A percentile compares a stretch with the other conserved stretches of the same genome.
Conservation (phyloP, 2,329 filamentous ascomycete species). For the Fusarium setosum region DNA sequence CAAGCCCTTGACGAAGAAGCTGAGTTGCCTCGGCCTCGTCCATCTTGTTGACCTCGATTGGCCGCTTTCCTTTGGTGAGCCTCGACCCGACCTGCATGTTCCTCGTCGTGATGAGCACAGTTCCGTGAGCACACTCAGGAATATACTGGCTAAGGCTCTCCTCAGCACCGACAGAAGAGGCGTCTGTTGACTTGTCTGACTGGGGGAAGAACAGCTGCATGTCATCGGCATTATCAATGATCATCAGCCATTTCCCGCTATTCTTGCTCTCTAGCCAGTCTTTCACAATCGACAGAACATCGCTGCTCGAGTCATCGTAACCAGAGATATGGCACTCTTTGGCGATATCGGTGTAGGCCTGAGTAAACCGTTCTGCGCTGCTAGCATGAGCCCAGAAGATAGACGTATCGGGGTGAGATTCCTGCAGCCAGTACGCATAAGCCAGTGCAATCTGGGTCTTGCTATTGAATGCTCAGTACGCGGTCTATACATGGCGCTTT, state of each 20-base stretch:
- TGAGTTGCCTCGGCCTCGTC: constrained; percentile 35
- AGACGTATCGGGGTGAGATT: constrained; percentile 17
- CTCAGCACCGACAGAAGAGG: accelerated
- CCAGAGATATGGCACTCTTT: constrained; percentile 41
- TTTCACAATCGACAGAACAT: constrained; percentile 42
- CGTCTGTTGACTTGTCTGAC: accelerated
- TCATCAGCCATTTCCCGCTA: constrained; percentile 23
- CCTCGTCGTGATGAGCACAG: constrained; percentile 48
- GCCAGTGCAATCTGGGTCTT: constrained; percentile 33
- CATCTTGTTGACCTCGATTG: constrained; percentile 46
- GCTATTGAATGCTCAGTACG: background rate
- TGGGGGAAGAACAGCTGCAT: constrained; percentile 25
- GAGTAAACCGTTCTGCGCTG: constrained; percentile 44
- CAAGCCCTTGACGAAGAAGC: constrained; percentile 37
- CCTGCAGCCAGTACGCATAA: constrained; percentile 26
- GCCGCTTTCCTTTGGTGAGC: constrained; percentile 34
- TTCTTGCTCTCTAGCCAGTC: constrained; percentile 43
- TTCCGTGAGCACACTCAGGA: constrained; percentile 45
- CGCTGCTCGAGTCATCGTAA: constrained; percentile 33
- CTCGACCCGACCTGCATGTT: constrained; percentile 45
- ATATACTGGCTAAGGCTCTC: constrained; percentile 12
- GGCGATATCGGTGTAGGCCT: constrained; percentile 49
- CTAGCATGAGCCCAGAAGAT: constrained; percentile 51
- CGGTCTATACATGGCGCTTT: accelerated
- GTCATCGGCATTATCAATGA: constrained; percentile 38